Evolutionary conservation across 2,329 filamentous ascomycete genomes (phyloP), one percentile per base, ranked within the genome.

Genomic region (Colletotrichum tanaceti): DNA sequence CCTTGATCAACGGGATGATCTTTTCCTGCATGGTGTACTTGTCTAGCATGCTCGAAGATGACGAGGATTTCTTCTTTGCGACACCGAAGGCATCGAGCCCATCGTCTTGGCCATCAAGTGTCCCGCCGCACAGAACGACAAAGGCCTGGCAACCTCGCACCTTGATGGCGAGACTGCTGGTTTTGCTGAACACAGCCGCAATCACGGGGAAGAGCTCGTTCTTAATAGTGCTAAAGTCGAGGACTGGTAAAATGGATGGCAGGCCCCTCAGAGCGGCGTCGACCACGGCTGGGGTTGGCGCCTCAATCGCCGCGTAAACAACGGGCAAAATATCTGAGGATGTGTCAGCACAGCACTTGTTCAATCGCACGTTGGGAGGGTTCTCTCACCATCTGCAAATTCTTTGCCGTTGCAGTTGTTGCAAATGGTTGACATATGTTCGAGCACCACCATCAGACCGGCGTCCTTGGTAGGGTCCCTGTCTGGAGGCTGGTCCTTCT

Each of bases 11-110:
- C 0, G 96, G 96, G 0, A 98, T 88, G 41, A 99, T 92, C 82
- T 98, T 98, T 77, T 99, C 96, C 78, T 99, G 96, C 82, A 99
- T 95, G 0, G 96, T 98, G 76, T 96, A 98, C 78, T 98, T 98
- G 82, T 99, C 96, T 35, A 99, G 83, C 3, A 95, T 94, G 2
- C 90, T 93, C 0, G 91, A 91, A 1, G 88, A 91, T 4, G 86
- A 87, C 2, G 86, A 82, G 75, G 90, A 90, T 66, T 87, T 86
- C 74, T 87, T 88, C 58, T 87, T 83, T 60, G 83, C 77, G 72
- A 86, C 79, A 49, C 81, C 75, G 76, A 94, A 83, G 0, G 93
- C 94, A 72, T 93, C 91, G 3, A 98, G 84, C 5, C 93, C 94
- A 76, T 96, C 93, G 54, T 87, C 83, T 47, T 82, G 82, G 1